Conservation (phyloP, 2,329 filamentous ascomycete genomes). For the Neocucurbitaria cava region DNA sequence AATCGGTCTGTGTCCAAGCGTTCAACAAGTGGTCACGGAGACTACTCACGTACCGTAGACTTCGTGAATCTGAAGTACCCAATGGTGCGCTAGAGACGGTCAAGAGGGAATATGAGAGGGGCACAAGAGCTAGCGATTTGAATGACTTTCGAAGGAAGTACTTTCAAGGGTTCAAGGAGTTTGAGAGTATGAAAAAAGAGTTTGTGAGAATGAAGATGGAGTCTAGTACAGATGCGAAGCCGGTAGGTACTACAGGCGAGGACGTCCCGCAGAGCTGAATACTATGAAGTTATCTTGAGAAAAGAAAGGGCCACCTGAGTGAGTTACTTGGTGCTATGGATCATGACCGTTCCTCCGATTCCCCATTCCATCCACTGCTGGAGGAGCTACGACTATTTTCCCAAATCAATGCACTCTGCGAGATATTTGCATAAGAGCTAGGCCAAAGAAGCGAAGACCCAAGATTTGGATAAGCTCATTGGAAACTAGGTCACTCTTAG, state of each 20-base stretch:
- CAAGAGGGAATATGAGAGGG: slow-evolving; percentile 48
- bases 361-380: not conserved
- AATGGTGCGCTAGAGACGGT: slow-evolving; percentile 20
- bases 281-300: not conserved
- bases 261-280: not conserved
- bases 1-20: slow-evolving; percentile 79
- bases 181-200: slow-evolving; percentile 40
- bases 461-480: not conserved
- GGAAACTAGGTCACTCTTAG: not conserved
- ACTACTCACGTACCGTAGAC: slow-evolving; percentile 82
- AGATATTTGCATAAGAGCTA: not conserved
- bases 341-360: not conserved
- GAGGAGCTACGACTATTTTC: not conserved
- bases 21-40: slow-evolving; percentile 95
- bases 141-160: slow-evolving; percentile 70
- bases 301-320: not conserved
- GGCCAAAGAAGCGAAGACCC: not conserved
- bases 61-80: slow-evolving; percentile 64
- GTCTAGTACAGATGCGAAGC: not conserved
- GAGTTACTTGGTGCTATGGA: not conserved
- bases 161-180: slow-evolving; percentile 50
- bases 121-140: slow-evolving; percentile 67
- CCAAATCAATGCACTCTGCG: not conserved
- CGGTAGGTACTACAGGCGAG: not conserved
- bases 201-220: slow-evolving; percentile 32